Evolutionary conservation across 2,329 filamentous ascomycete species (phyloP).

Genomic region (Didymella sp.): DNA sequence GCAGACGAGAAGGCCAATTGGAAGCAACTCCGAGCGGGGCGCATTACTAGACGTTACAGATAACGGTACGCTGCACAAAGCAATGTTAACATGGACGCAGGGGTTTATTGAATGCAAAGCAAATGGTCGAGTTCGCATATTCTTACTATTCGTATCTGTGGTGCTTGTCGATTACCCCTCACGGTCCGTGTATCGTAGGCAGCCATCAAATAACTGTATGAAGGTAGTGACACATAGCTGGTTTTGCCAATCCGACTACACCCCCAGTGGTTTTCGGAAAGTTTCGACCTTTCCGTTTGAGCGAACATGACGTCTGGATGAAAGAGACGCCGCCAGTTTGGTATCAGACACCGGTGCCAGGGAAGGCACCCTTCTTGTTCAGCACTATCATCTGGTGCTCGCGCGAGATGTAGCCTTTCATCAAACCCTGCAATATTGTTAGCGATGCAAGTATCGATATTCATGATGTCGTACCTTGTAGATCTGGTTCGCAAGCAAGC

Average conservation of each 20-base stretch:
- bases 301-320: too few species aligned
- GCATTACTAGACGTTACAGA: conserved; percentile 8
- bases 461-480: conserved; percentile 76
- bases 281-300: too few species aligned
- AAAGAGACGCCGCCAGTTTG: too few species aligned
- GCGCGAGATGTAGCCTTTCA: conserved; percentile 98
- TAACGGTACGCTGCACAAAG: conserved; percentile 12
- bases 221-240: too few species aligned
- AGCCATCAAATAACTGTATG: too few species aligned
- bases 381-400: conserved; percentile 89
- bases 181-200: too few species aligned
- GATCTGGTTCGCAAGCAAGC: conserved; percentile 92
- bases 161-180: too few species aligned
- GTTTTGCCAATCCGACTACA: too few species aligned
- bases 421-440: conserved; percentile 69
- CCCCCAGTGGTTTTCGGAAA: neutral
- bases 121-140: conserved; percentile 9
- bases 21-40: too few species aligned
- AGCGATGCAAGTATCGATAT: conserved; percentile 14
- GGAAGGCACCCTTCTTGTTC: conserved; percentile 92
- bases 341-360: conserved; percentile 75
- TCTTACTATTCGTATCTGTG: conserved; percentile 10
- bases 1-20: too few species aligned
- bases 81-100: conserved; percentile 13
- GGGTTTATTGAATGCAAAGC: conserved; percentile 14